Evolutionary conservation across 176 grass and related monocot species (phyloP).

Genomic region (Phragmites australis): DNA sequence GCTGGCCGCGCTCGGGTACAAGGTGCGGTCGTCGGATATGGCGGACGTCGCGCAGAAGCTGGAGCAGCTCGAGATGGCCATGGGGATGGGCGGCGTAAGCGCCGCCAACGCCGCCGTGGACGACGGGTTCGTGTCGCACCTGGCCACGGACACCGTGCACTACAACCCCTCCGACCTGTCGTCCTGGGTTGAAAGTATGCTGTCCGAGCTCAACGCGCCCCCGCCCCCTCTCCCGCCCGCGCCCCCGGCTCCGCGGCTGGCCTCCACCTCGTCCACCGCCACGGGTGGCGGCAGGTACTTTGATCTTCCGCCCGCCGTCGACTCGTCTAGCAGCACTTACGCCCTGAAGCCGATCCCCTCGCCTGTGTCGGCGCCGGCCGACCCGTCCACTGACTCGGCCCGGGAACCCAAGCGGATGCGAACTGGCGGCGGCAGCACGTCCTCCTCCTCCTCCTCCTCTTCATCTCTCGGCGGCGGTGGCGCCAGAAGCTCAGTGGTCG

Average conservation of each 20-base stretch:
- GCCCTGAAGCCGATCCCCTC: conserved; percentile 51
- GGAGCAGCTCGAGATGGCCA: conserved; percentile 99
- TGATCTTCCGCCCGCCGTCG: conserved; percentile 30
- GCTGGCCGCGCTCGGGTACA: conserved; percentile 89
- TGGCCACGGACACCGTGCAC: conserved; percentile 84
- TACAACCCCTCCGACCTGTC: conserved; percentile 86
- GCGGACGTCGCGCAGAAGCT: conserved; percentile 96
- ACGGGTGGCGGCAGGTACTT: conserved; percentile 7
- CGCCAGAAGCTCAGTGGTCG: conserved; percentile 30
- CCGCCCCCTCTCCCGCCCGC: conserved; percentile 57
- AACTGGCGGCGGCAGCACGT: conserved; percentile 62
- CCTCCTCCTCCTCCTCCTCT: conserved; percentile 70
- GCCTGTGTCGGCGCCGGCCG: conserved; percentile 20
- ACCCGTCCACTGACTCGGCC: conserved; percentile 45
- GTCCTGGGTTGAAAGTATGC: conserved; percentile 84
- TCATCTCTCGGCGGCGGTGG: conserved; percentile 55
- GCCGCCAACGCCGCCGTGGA: conserved; percentile 26
- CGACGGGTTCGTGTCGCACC: conserved; percentile 51
- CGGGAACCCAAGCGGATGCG: conserved; percentile 81
- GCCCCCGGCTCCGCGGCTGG: neutral
- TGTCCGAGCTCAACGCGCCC: conserved; percentile 80
- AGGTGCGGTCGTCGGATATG: conserved; percentile 94
- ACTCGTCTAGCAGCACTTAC: conserved; percentile 60
- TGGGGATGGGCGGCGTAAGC: conserved; percentile 57
- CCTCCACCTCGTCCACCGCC: conserved; percentile 40